Base-by-base conservation (phyloP, 352 stramenopile genomes). In the Aphanomyces stellatus region DNA sequence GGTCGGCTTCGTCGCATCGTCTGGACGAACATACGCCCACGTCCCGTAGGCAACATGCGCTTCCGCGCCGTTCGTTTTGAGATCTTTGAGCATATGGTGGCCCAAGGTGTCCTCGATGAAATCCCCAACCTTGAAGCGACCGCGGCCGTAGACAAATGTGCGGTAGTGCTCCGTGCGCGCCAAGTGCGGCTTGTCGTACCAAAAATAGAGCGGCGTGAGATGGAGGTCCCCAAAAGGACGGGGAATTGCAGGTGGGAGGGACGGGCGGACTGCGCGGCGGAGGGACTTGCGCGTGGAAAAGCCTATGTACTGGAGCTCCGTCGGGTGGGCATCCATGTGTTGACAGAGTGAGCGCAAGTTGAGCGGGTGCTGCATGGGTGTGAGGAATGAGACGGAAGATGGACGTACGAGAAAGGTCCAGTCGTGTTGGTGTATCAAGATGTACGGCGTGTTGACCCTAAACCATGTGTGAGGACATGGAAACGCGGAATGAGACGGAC, bases 51-150 rank as follows among this genome's bases (percentile, higher is more conserved):
- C 49, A 15, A 15, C 19, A 43, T 67, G 60, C 2, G 37, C 60
- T 27, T 27, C n/a, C 5, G 41, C 34, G 28, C 60, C 60, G 6
- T 41, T 37, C 4, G 40, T 22, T 22, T 67, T 67, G 11, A 67
- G 30, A 43, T 67, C 60, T 11, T 13, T 41, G 10, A 67, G 42
- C 60, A 67, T 67, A 2, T 11, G 11, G 28, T 67, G 60, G 0
- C 60, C 60, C 13, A 67, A 22, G 11, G 60, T 67, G 37, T 67
- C 60, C 57, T 67, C 60, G 30, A 67, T 67, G 13, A 67, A 67
- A 24, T 67, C 60, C 5, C 60, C 60, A 6, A 30, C 17, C 24
- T 57, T 37, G 34, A 67, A 67, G 13, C 60, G 60, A 19, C 60
- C 60, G 19, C 40, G 60, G 19, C 49, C 49, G 57, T 42, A 67